A percentile compares a stretch with the other conserved stretches of the same genome.
Evolutionary conservation across 2,329 filamentous ascomycete species (phyloP).

Genomic region (Cephalotrichum gorgonifer): DNA sequence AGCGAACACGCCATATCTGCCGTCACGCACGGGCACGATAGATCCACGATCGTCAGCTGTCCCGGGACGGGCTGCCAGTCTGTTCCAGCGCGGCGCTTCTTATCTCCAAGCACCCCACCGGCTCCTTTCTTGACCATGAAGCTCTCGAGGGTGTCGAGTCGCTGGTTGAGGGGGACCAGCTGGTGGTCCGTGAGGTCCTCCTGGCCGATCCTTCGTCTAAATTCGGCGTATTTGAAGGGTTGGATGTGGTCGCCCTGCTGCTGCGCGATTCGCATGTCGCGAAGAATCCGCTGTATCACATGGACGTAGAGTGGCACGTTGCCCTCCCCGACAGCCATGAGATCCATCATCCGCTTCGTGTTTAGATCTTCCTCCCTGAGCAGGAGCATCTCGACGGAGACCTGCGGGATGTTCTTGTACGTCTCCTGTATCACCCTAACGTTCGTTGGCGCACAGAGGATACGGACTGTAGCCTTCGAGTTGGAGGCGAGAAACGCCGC

Average conservation of each 20-base stretch:
- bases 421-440: conserved; percentile 23
- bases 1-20: conserved; percentile 56
- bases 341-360: conserved; percentile 44
- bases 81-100: neutral
- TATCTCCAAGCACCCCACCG: neutral
- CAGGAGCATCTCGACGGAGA: conserved; percentile 38
- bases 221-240: conserved; percentile 40
- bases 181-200: conserved; percentile 38
- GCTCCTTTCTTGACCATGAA: conserved; percentile 35
- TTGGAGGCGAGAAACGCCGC: conserved; percentile 42
- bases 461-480: conserved; percentile 32
- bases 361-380: conserved; percentile 43
- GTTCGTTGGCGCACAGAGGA: conserved; percentile 46
- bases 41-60: conserved; percentile 43
- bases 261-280: conserved; percentile 40
- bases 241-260: conserved; percentile 13
- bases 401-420: conserved; percentile 29
- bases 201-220: conserved; percentile 21
- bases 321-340: conserved; percentile 43
- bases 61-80: conserved; percentile 14
- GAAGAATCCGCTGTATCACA: conserved; percentile 42
- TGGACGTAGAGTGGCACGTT: conserved; percentile 49
- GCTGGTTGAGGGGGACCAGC: conserved; percentile 41
- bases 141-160: conserved; percentile 52
- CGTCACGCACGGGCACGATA: conserved; percentile 63